Base-by-base conservation (phyloP, 2,329 filamentous ascomycete genomes). In the Proliferodiscus dingleyae region DNA sequence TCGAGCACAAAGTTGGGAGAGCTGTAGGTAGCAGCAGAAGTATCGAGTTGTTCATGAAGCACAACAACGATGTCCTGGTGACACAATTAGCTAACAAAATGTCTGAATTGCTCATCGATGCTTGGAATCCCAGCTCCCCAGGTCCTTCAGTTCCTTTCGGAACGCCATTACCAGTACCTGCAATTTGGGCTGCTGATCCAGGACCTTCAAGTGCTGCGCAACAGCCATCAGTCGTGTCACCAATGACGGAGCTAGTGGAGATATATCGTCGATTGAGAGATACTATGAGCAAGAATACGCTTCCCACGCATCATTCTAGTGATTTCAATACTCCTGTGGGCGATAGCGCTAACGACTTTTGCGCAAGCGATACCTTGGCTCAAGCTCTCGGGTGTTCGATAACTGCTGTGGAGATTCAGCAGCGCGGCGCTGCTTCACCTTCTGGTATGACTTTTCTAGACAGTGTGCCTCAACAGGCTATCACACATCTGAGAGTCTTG, bases 401-500 rank as follows among this genome's bases (percentile, higher is more conserved):
- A 47, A 84, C 89, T 7, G 83, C 89, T 0, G 82, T 87, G 3
- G 93, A 98, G 67, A 95, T 97, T 54, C 84, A 90, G 52, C 89
- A 96, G 64, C 85, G 93, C 57, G 93, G 93, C 5, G 73, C 89
- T 3, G 85, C 88, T 56, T 81, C 82, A 18, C 79, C 85, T 53
- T 77, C 79, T 37, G 84, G 87, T 43, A 75, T 81, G 64, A 91
- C 85, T 4, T 69, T 97, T 37, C 67, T 97, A 16, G 85, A 91
- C 54, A 89, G 84, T 59, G 85, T 97, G 41, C 84, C 93, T 0
- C 85, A 91, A 46, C 83, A 95, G 63, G 77, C 80, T 1, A 71
- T 98, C 49, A 93, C 87, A 2, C 89, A 97, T 63, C 73, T 98
- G 22, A 86, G 90, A 39, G 83, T 97, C 22, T 71, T 97, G 19